Conservation (phyloP, 2,329 filamentous ascomycete genomes). For the Furcasterigmium sp. region DNA sequence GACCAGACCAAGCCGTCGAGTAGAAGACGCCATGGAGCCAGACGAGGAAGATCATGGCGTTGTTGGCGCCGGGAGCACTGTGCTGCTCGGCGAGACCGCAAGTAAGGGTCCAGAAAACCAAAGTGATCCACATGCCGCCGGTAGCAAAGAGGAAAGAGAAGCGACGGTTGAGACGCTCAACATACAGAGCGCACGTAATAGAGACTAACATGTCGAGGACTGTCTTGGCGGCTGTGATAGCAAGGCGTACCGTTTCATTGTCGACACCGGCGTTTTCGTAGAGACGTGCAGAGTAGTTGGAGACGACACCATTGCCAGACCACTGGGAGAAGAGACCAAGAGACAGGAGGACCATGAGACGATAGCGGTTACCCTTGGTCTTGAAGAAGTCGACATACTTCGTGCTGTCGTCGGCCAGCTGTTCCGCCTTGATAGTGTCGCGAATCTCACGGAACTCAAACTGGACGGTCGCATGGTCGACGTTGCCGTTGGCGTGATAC, state of each 20-base stretch:
- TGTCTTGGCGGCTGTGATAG: constrained; percentile 49
- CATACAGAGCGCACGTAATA: constrained; percentile 42
- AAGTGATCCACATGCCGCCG: constrained; percentile 40
- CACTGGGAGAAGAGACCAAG: constrained; percentile 64
- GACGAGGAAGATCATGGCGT: constrained; percentile 50
- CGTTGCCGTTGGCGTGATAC: constrained; percentile 44
- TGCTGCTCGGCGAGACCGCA: constrained; percentile 47
- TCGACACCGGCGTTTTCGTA: constrained; percentile 57
- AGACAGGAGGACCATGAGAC: constrained; percentile 55
- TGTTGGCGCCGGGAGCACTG: constrained; percentile 36
- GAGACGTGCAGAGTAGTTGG: constrained; percentile 59
- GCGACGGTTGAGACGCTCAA: constrained; percentile 45
- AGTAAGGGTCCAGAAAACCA: constrained; percentile 43
- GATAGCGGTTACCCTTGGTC: constrained; percentile 59
- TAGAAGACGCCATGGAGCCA: constrained; percentile 56
- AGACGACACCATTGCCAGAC: constrained; percentile 61
- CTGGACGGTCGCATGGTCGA: constrained; percentile 35
- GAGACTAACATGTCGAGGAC: constrained; percentile 54
- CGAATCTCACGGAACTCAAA: constrained; percentile 46
- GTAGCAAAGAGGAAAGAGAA: constrained; percentile 46
- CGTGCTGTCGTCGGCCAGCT: constrained; percentile 35
- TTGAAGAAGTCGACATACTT: constrained; percentile 56
- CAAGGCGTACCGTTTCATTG: constrained; percentile 49
- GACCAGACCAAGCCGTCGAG: constrained; percentile 52
- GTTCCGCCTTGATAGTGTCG: constrained; percentile 39